Evolutionary conservation across 495 filamentous ascomycete species (phyloP).

Genomic region (Articulospora tetracladia): DNA sequence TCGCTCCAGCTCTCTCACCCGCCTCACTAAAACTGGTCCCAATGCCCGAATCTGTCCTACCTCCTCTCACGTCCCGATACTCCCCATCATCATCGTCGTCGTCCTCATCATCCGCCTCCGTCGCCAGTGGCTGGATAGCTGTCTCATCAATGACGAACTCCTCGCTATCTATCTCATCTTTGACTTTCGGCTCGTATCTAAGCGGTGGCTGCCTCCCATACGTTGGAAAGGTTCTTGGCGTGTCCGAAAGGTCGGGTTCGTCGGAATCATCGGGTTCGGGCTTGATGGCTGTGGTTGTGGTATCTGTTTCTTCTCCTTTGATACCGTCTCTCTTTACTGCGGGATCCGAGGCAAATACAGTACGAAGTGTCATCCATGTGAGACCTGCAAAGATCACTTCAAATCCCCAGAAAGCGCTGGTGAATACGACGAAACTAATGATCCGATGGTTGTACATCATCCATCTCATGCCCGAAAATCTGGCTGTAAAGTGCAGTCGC

Average conservation of each 20-base stretch:
- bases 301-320: constrained; percentile 15
- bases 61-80: constrained; percentile 12
- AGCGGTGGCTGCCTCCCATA: constrained; percentile 46
- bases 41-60: constrained; percentile 38
- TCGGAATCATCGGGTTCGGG: constrained; percentile 19
- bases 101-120: constrained; percentile 32
- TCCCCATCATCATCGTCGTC: constrained; percentile 32
- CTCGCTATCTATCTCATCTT: constrained; percentile 27
- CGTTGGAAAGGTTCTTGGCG: constrained; percentile 53
- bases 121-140: constrained; percentile 14
- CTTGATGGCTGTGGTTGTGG: not conserved
- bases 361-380: constrained; percentile 52
- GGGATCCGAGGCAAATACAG: constrained; percentile 25
- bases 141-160: constrained; percentile 27
- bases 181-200: constrained; percentile 30
- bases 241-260: constrained; percentile 37
- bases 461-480: constrained; percentile 74
- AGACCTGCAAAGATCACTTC: constrained; percentile 59
- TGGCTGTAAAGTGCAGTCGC: constrained; percentile 62
- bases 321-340: constrained; percentile 28
- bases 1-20: constrained; percentile 18
- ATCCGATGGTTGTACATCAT: constrained; percentile 80
- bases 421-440: constrained; percentile 62
- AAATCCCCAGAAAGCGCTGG: constrained; percentile 65
- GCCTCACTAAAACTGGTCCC: constrained; percentile 44